Conservation (phyloP, 192 early-diverging fungal species). For the Entophlyctis luteolus region DNA sequence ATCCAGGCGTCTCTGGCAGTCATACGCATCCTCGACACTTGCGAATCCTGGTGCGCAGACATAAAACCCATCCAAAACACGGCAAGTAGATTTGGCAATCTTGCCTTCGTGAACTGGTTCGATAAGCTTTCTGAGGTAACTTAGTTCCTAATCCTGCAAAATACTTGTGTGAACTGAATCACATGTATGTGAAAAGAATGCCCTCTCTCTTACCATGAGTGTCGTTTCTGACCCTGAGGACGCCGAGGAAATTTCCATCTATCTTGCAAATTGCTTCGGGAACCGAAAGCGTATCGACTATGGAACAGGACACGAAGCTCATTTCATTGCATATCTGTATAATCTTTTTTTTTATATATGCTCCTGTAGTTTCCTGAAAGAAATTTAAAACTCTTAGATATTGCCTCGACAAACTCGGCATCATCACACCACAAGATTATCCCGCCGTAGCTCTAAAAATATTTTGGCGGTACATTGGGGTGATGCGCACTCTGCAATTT, state of each 20-base stretch:
- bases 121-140: conserved; percentile 63
- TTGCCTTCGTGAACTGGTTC: conserved; percentile 87
- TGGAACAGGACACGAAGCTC: conserved; percentile 94
- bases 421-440: conserved; percentile 67
- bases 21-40: conserved; percentile 59
- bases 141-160: background rate
- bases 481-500: conserved; percentile 88
- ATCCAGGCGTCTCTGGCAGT: conserved; percentile 30
- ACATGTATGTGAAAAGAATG: conserved; percentile 17
- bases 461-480: conserved; percentile 67
- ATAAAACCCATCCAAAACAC: conserved; percentile 72
- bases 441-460: conserved; percentile 66
- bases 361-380: background rate
- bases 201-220: conserved; percentile 3
- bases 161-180: background rate
- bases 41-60: conserved; percentile 57
- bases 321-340: conserved; percentile 82
- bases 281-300: conserved; percentile 92
- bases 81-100: conserved; percentile 89
- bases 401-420: conserved; percentile 71
- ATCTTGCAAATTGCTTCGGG: conserved; percentile 83
- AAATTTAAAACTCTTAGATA: conserved; percentile 42
- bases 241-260: conserved; percentile 64
- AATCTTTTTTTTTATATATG: conserved; percentile 20
- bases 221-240: conserved; percentile 27